A percentile compares a stretch with the other conserved stretches of the same genome.
Evolutionary conservation across 75 land plant species (phyloP).

Genomic region (Azolla pinnata): DNA sequence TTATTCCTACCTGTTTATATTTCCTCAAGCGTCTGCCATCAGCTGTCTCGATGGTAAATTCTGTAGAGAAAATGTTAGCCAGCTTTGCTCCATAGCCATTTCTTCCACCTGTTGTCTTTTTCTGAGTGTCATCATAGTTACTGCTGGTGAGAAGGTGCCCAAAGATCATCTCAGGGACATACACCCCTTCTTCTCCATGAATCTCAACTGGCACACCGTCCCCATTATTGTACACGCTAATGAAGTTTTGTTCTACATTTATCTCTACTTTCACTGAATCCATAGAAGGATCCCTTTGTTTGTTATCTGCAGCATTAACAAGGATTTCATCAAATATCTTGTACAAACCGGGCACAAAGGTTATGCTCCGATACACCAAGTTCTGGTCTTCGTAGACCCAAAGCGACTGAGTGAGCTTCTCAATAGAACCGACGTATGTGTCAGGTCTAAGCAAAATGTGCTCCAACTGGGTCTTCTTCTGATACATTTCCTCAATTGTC

Average conservation of each 20-base stretch:
- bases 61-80: constrained; percentile 88
- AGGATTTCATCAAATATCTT: constrained; percentile 98
- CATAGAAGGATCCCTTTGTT: constrained; percentile 90
- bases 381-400: constrained; percentile 65
- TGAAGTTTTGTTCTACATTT: constrained; percentile 51
- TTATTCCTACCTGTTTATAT: constrained; percentile 74
- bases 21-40: constrained; percentile 77
- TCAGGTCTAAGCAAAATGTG: constrained; percentile 98
- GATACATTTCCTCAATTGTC: constrained; percentile 92
- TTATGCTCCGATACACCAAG: constrained; percentile 51
- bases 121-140: constrained; percentile 81
- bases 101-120: constrained; percentile 97
- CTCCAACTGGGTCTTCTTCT: constrained; percentile 94
- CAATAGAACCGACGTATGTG: constrained; percentile 92
- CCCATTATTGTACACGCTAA: constrained; percentile 82
- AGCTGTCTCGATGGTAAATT: constrained; percentile 89
- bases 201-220: constrained; percentile 95
- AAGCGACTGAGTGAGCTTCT: constrained; percentile 79
- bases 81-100: constrained; percentile 91
- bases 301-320: constrained; percentile 98
- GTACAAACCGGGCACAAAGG: constrained; percentile 94
- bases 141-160: constrained; percentile 91
- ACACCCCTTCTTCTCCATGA: constrained; percentile 84
- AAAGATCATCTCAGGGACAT: constrained; percentile 96
- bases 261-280: constrained; percentile 64